Evolutionary conservation across 2,329 filamentous ascomycete genomes (phyloP), one percentile per base, ranked within the genome.

Genomic region (Dactylonectria estremocensis): DNA sequence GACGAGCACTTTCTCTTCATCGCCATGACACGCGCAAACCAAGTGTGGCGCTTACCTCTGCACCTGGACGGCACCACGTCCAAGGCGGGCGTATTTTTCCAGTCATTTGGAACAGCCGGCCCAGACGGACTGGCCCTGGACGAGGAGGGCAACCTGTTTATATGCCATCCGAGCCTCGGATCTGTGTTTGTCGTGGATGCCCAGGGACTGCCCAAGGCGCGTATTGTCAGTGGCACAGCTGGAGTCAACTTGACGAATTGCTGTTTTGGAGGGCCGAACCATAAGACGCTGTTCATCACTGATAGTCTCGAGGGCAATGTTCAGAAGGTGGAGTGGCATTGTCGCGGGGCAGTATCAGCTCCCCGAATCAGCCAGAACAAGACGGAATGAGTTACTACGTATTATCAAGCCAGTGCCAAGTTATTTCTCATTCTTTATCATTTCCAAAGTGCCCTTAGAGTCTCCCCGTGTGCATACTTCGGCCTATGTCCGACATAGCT

Each of bases 1-100:
- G 81, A 84, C 56, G 82, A 83, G 59, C 75, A 76, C 2, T 80
- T 82, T 24, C 65, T 84, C 3, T 82, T 80, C 31, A 81, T 84
- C 0, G 82, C 81, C 33, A 82, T 81, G 80, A 82, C 80, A 6
- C 71, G 80, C 0, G 76, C 79, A 3, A 83, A 84, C 61, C 74
- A 82, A n/a, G 80, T 84, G 2, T 83, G 81, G 82, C 74, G 80
- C 1, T 62, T 83, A 0, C 81, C 81, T 1, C 74, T 83, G 0
- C 79, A 83, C 59, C 62, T 72, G 1, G 80, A 84, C 55, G 81
- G 82, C 0, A 79, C 79, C 0, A 81, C 79, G 0, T 79, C 80
- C 1, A 83, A 83, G 61, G 79, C 63, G 0, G 81, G 80, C 0
- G 67, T 82, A 0, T 83, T 83, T 61, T 83, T 83, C 46, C 78